Evolutionary conservation across 352 stramenopile species (phyloP).

Genomic region (Globisporangium lucens): DNA sequence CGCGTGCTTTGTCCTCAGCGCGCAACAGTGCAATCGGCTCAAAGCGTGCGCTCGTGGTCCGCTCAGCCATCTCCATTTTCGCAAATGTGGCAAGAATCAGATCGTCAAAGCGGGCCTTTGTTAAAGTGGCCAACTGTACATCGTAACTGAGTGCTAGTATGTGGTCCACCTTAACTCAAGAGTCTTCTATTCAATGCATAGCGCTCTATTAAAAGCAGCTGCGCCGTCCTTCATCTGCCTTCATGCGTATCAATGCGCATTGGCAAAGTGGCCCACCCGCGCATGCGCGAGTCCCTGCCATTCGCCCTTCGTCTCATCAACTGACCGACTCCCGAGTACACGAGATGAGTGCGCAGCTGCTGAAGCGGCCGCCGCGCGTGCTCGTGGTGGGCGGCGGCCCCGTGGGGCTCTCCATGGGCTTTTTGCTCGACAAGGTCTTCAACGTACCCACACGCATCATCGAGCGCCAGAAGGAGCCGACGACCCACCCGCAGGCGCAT

Average conservation of each 20-base stretch:
- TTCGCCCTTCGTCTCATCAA: background rate
- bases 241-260: slow-evolving; percentile 7
- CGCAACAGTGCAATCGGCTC: slow-evolving; percentile 6
- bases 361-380: slow-evolving; percentile 33
- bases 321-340: background rate
- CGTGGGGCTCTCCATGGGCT: slow-evolving; percentile 63
- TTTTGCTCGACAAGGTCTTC: slow-evolving; percentile 71
- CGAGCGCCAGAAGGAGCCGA: slow-evolving; percentile 70
- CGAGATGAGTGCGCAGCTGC: slow-evolving; percentile 4
- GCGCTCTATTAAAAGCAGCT: slow-evolving; percentile 1
- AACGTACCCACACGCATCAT: slow-evolving; percentile 66
- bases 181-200: background rate
- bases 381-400: slow-evolving; percentile 74
- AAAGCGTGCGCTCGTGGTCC: background rate
- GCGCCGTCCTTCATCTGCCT: background rate
- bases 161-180: background rate
- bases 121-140: background rate
- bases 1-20: background rate
- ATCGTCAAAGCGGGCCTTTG: background rate
- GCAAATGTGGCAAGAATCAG: background rate
- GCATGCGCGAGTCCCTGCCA: background rate
- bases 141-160: no score
- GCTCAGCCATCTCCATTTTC: background rate
- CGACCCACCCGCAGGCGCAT: slow-evolving; percentile 91
- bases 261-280: background rate